A percentile compares a stretch with the other conserved stretches of the same genome.
Evolutionary conservation across 2,329 filamentous ascomycete genomes (phyloP).

Genomic region (Apiospora arundinis): DNA sequence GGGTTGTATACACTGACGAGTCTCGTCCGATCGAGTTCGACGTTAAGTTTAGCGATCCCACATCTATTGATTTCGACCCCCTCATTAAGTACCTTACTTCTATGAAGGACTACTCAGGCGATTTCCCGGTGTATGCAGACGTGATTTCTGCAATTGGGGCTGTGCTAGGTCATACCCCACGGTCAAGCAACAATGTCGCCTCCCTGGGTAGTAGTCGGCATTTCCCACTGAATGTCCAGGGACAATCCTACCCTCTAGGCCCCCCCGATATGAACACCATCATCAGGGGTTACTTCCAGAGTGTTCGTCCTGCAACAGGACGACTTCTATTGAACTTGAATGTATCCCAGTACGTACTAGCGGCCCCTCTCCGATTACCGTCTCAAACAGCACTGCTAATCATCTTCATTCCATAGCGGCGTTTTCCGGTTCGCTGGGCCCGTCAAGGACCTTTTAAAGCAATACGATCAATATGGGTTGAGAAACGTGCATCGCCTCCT

Average conservation of each 20-base stretch:
- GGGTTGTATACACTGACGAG: slow-evolving; percentile 44
- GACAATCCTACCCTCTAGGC: slow-evolving; percentile 38
- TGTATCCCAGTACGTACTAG: slow-evolving; percentile 54
- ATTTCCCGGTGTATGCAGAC: slow-evolving; percentile 56
- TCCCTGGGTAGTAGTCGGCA: slow-evolving; percentile 56
- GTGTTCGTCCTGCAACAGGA: slow-evolving; percentile 59
- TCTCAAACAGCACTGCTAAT: neutral
- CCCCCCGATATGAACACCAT: slow-evolving; percentile 44
- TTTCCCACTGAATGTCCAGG: slow-evolving; percentile 49
- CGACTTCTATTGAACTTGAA: slow-evolving; percentile 62
- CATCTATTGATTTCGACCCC: slow-evolving; percentile 44
- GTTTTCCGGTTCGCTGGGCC: slow-evolving; percentile 50
- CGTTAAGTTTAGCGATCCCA: slow-evolving; percentile 50
- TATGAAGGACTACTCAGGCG: slow-evolving; percentile 43
- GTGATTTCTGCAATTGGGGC: slow-evolving; percentile 59
- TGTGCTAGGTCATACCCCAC: slow-evolving; percentile 54
- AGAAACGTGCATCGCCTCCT: slow-evolving; percentile 27
- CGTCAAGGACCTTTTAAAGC: slow-evolving; percentile 43
- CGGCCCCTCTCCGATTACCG: neutral
- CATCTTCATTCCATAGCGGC: neutral
- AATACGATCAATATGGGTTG: slow-evolving; percentile 19
- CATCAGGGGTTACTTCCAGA: slow-evolving; percentile 62
- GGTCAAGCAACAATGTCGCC: slow-evolving; percentile 43
- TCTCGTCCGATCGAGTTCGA: slow-evolving; percentile 44
- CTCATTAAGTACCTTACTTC: slow-evolving; percentile 53